Evolutionary conservation across 1,284 basidiomycete species (phyloP).

Genomic region (Austroboletus niveus): DNA sequence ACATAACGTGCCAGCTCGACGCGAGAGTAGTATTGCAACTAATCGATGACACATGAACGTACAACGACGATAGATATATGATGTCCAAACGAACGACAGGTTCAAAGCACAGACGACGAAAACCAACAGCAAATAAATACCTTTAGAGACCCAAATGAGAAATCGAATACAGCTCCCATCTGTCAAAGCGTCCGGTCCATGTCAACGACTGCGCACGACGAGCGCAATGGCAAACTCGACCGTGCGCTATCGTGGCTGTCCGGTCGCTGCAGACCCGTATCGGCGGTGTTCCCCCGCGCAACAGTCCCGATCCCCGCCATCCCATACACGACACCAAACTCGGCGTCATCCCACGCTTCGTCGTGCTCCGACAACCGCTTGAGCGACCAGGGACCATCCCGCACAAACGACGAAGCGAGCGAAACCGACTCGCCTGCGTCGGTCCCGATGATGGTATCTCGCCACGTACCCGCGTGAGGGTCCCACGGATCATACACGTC

Average conservation of each 20-base stretch:
- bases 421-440: conserved; percentile 22
- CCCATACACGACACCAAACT: conserved; percentile 28
- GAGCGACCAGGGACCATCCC: too few relatives aligned
- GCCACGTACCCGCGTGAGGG: conserved; percentile 19
- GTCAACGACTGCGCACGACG: conserved; percentile 3
- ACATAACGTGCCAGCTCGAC: neutral
- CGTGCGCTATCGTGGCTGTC: conserved; percentile 11
- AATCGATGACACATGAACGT: conserved; percentile 9
- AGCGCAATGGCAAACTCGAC: conserved; percentile 10
- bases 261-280: conserved; percentile 8
- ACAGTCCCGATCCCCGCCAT: conserved; percentile 48
- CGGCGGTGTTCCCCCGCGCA: conserved; percentile 28
- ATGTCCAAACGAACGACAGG: neutral
- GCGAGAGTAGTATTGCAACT: conserved; percentile 9
- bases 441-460: conserved; percentile 31
- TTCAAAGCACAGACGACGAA: neutral
- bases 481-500: conserved; percentile 26
- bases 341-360: conserved; percentile 7
- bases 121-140: too few relatives aligned
- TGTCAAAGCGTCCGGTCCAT: conserved; percentile 7
- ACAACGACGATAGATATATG: conserved; percentile 8
- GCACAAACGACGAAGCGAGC: neutral
- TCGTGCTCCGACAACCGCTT: conserved; percentile 36
- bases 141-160: too few relatives aligned
- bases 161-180: too few relatives aligned